Evolutionary conservation across 164 flowering plant species (phyloP), one percentile per base, ranked within the genome.

Genomic region (Kingdonia uniflora): DNA sequence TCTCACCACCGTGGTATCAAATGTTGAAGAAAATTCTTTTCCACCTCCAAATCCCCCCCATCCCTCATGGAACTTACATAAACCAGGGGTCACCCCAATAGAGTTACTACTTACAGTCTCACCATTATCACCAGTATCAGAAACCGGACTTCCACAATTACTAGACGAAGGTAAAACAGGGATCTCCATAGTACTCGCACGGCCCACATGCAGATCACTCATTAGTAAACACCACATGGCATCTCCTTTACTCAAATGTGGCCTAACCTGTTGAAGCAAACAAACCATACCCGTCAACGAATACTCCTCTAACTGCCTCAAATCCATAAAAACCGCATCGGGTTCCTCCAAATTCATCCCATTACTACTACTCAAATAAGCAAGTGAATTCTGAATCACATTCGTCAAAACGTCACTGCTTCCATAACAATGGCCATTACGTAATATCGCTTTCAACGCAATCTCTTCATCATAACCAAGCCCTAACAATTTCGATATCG

Each of bases 181-280:
- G 15, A 87, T 65, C 43, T 87, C 95, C 69, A 94, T 74, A 11
- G 78, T 65, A 51, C 95, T 80, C 0, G 96, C 99, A 12, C 85
- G 73, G 29, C 91, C 91, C 51, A 88, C 81, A 75, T 88, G 81
- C 55, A 89, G 80, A 75, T 94, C 96, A 67, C 90, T 81, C 97
- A 84, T 86, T 17, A 94, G 76, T 41, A 94, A 78, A 66, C 99
- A 94, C 96, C 92, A 87, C 92, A 94, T 84, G 23, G 97, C 96
- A 70, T 89, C 96, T 5, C 88, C 99, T 63, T 68, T 79, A 57
- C 80, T 89, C 81, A 87, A 68, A 49, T 81, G 74, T 0, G 96
- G 97, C 58, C 82, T 70, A 58, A 76, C 73, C 63, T 83, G 90
- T 52, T 80, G 92, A 74, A 94, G 67, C 75, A 83, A 53, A 65